Evolutionary conservation across 106 monocot genomes (phyloP).

Genomic region (Dioscorea zingiberensis): DNA sequence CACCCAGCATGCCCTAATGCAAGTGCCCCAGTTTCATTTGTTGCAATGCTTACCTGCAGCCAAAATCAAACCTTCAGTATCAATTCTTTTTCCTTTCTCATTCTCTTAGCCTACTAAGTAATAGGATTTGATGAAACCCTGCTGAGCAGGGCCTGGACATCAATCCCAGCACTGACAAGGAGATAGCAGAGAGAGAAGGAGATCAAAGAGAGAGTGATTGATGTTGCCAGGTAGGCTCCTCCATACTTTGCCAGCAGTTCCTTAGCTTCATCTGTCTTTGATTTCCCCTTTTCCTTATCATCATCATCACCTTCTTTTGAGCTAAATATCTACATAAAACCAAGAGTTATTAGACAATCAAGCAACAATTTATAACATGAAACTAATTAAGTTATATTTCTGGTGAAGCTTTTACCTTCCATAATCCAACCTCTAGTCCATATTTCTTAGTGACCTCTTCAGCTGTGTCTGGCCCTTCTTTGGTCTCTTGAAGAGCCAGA

Average conservation of each 20-base stretch:
- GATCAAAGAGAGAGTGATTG: conserved; percentile 83
- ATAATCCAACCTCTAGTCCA: conserved; percentile 88
- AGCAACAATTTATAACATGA: neutral
- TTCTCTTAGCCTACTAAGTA: no score
- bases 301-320: conserved; percentile 44
- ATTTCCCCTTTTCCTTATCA: conserved; percentile 42
- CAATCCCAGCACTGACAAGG: conserved; percentile 73
- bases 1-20: conserved; percentile 18
- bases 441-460: conserved; percentile 77
- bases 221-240: conserved; percentile 92
- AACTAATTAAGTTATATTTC: neutral
- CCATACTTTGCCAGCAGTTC: conserved; percentile 88
- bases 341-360: neutral
- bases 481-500: conserved; percentile 50
- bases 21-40: conserved; percentile 60
- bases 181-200: conserved; percentile 86
- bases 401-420: conserved; percentile 80
- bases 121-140: conserved; percentile 44
- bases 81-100: no score
- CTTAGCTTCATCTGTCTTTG: conserved; percentile 79
- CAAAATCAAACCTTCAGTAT: neutral
- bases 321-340: conserved; percentile 59
- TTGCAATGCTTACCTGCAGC: conserved; percentile 56
- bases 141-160: conserved; percentile 63
- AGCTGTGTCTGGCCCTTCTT: conserved; percentile 31